Evolutionary conservation across 1,284 basidiomycete genomes (phyloP).

Genomic region (Xerocomus cyaneibrunnescens): DNA sequence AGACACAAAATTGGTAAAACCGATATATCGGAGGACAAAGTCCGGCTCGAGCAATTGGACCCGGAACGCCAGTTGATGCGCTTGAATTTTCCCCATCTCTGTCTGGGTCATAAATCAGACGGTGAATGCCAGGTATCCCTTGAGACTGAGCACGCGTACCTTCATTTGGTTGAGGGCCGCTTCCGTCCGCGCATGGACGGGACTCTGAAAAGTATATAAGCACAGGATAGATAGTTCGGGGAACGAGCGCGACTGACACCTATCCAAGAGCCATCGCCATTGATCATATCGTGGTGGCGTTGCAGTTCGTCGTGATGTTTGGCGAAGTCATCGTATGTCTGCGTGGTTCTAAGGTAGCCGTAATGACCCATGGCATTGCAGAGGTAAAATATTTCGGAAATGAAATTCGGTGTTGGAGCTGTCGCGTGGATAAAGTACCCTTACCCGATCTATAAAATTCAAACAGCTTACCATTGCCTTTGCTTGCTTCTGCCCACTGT

Average conservation of each 20-base stretch:
- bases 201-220: conserved; percentile 45
- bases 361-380: conserved; percentile 84
- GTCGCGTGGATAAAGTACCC: conserved; percentile 3
- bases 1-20: conserved; percentile 88
- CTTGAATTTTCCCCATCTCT: conserved; percentile 68
- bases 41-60: conserved; percentile 88
- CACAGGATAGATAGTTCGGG: conserved; percentile 6
- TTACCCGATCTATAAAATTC: background rate
- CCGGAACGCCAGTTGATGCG: conserved; percentile 77
- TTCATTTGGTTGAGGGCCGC: conserved; percentile 71
- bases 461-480: conserved; percentile 40
- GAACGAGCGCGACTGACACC: conserved; percentile 52
- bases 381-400: conserved; percentile 94
- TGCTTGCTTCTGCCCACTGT: conserved; percentile 63
- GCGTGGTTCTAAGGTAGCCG: conserved; percentile 79
- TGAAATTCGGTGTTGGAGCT: conserved; percentile 80
- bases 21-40: conserved; percentile 76
- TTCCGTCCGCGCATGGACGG: conserved; percentile 67
- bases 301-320: conserved; percentile 78
- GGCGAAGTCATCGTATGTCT: conserved; percentile 65
- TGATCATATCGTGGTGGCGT: conserved; percentile 74
- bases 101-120: conserved; percentile 39
- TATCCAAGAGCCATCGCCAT: conserved; percentile 76
- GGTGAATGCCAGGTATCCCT: background rate
- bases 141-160: conserved; percentile 38